phyloP scores from a whole-genome alignment of 2,329 filamentous ascomycete species.

The Venturia effusa region DNA sequence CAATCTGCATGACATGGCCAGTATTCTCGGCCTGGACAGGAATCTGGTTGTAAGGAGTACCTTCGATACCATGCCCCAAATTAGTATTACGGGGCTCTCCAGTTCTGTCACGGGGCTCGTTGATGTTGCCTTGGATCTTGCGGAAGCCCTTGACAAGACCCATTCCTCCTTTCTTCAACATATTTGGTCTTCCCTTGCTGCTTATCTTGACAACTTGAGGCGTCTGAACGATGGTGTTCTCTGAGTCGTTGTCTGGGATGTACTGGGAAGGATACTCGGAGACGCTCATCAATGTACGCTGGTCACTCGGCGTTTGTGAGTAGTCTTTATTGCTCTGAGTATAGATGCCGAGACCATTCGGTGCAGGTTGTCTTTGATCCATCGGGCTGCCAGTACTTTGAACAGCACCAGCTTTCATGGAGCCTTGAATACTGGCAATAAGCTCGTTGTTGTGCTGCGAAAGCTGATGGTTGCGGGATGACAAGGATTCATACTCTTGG shows the following conservation, averaged over 20 bases:
- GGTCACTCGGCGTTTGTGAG: constrained; percentile 28
- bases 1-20: neutral
- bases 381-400: constrained; percentile 33
- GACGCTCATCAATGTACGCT: constrained; percentile 27
- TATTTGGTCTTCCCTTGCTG: constrained; percentile 67
- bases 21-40: constrained; percentile 4
- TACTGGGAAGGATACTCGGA: constrained; percentile 31
- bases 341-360: constrained; percentile 56
- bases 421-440: constrained; percentile 73
- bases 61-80: constrained; percentile 15
- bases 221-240: constrained; percentile 51
- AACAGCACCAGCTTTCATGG: constrained; percentile 8
- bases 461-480: constrained; percentile 86
- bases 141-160: constrained; percentile 92
- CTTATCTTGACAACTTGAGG: constrained; percentile 94
- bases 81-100: constrained; percentile 6
- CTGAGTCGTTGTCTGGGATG: constrained; percentile 50
- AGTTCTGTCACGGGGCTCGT: neutral
- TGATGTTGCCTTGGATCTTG: constrained; percentile 44
- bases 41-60: constrained; percentile 19
- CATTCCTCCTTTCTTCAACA: constrained; percentile 96
- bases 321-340: constrained; percentile 26
- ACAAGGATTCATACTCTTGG: constrained; percentile 90
- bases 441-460: constrained; percentile 93
- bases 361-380: constrained; percentile 28